Percentiles rank a stretch among this genome's conserved stretches.
These are phyloP conservation scores for Zymoseptoria passerinii DNA, from an alignment of 2,329 filamentous ascomycete genomes.

Conservation along the genomic window DNA sequence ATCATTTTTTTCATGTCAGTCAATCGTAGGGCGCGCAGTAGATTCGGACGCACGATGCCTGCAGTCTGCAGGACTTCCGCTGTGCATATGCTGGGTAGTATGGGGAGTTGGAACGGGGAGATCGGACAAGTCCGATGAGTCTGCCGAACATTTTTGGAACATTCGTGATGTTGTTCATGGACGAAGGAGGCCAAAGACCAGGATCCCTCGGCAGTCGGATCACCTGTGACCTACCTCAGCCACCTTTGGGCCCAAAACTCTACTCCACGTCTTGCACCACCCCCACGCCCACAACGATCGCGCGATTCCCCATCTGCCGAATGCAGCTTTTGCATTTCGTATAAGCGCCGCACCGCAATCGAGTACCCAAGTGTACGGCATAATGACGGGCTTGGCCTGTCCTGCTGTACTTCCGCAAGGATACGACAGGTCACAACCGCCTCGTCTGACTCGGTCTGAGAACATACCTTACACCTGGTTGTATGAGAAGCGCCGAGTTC, in stretches of 20 bases:
- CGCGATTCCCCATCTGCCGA: background rate
- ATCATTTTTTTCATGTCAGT: background rate
- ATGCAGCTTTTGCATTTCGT: background rate
- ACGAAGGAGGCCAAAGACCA: background rate
- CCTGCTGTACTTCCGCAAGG: background rate
- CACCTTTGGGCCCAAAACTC: background rate
- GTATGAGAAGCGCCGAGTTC: no score
- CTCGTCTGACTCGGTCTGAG: background rate
- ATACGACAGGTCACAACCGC: background rate
- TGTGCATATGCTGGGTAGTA: background rate
- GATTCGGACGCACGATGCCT: background rate
- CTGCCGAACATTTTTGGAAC: background rate
- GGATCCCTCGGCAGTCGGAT: background rate
- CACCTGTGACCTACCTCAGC: no score
- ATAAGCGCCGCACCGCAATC: background rate
- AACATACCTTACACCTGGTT: background rate
- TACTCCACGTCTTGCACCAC: background rate
- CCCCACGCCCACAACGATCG: background rate
- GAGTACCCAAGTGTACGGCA: background rate
- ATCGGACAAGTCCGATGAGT: background rate
- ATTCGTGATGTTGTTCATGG: background rate
- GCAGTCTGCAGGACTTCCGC: background rate
- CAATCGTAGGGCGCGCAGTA: background rate
- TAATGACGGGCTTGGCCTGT: background rate
- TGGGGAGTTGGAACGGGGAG: background rate